Base-by-base conservation (phyloP, 345 rosid species). In the Ricinus communis region DNA sequence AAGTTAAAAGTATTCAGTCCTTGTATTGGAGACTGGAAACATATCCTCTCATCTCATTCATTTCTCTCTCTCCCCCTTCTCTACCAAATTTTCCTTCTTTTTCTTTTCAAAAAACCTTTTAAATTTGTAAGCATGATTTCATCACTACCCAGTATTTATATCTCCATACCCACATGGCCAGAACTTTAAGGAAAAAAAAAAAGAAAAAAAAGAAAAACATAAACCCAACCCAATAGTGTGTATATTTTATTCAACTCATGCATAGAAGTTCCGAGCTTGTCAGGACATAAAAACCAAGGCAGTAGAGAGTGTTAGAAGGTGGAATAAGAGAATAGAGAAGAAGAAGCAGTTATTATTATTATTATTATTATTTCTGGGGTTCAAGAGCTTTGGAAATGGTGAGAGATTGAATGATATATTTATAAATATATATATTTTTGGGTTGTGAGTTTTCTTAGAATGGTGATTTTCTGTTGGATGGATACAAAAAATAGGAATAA, bases 91-190 rank as follows among this genome's bases (percentile, higher is more conserved):
- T 24, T 19, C n/a, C 3, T 3, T 61, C 55, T 50, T 68, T 62
- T 53, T 70, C 8, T 30, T 62, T 15, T 46, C 74, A 55, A 55
- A 22, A 55, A 55, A 55, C 71, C 47, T 27, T 45, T 30, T 30
- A 24, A 54, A 59, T 56, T 7, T 38, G 67, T 25, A 55, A 62
- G 79, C 83, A 86, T 87, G 87, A 85, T 85, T 85, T 88, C 89
- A 82, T 80, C 93, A 85, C 83, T 83, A 80, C 85, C 76, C 73
- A 69, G 83, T 85, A 85, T 87, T 79, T 86, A 86, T 81, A 79
- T 63, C 85, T 71, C 81, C 82, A 81, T 75, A 75, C 79, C 87
- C 93, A 89, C 92, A 86, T 87, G 90, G 80, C 67, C 74, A 77
- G 83, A 78, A 75, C 84, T 86, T 83, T 83, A 59, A 83, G 80